Conservation (phyloP, 805 yeast genomes). For the Alloascoidea hylecoeti region DNA sequence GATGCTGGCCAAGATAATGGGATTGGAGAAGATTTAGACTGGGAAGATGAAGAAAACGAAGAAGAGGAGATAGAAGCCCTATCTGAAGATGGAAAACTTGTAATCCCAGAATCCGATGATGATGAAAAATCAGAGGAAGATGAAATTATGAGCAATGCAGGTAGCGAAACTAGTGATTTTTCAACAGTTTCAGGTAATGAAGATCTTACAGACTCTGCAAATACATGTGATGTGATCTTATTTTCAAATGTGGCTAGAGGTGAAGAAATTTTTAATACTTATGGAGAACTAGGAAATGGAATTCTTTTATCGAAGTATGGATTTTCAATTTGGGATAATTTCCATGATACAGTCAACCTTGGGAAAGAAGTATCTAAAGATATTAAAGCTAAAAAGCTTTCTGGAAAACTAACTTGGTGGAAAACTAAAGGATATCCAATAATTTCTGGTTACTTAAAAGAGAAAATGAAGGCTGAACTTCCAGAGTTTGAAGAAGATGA, state of each 20-base stretch:
- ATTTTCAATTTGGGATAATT: slow-evolving; percentile 42
- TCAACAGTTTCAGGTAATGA: slow-evolving; percentile 12
- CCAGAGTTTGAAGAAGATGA: slow-evolving; percentile 7
- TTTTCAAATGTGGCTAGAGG: slow-evolving; percentile 27
- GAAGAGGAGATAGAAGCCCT: slow-evolving; percentile 6
- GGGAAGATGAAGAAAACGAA: slow-evolving; percentile 9
- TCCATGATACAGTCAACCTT: slow-evolving; percentile 43
- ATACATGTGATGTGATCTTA: slow-evolving; percentile 59
- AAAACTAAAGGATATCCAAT: slow-evolving; percentile 27
- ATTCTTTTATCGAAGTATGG: slow-evolving; percentile 67
- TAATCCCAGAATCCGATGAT: slow-evolving; percentile 8
- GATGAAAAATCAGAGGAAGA: slow-evolving; percentile 12
- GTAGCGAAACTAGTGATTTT: slow-evolving; percentile 10
- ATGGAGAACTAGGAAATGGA: slow-evolving; percentile 62
- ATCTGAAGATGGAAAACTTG: slow-evolving; percentile 10
- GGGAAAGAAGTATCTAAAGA: slow-evolving; percentile 31
- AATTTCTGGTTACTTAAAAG: slow-evolving; percentile 11
- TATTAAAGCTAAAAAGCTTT: slow-evolving; percentile 15
- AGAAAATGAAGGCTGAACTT: slow-evolving; percentile 7
- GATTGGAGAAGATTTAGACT: slow-evolving; percentile 7
- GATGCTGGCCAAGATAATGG: slow-evolving; percentile 9
- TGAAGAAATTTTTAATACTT: slow-evolving; percentile 66
- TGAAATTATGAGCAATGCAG: slow-evolving; percentile 13
- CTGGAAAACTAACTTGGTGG: slow-evolving; percentile 26
- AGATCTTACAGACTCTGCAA: slow-evolving; percentile 12